phyloP scores from a whole-genome alignment of 805 yeast species.

The Starmerella potacharoeniae region DNA sequence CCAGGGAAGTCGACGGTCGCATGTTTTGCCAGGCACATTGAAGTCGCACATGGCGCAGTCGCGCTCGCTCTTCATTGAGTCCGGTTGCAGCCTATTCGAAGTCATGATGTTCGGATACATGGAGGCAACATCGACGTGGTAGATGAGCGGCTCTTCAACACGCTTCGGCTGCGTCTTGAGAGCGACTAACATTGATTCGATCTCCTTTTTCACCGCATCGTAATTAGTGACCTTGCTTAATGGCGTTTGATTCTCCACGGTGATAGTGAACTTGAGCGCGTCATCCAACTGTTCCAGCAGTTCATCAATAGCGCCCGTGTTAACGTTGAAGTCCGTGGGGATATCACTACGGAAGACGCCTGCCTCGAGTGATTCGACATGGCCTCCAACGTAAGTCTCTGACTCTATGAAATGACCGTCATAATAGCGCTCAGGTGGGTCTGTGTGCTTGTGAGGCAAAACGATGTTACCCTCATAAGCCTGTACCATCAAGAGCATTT shows the following conservation, averaged over 20 bases:
- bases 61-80: constrained; percentile 87
- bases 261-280: constrained; percentile 72
- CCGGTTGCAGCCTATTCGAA: constrained; percentile 93
- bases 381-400: constrained; percentile 98
- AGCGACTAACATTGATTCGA: constrained; percentile 44
- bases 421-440: constrained; percentile 88
- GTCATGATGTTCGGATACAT: constrained; percentile 99
- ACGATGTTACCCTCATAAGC: constrained; percentile 70
- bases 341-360: constrained; percentile 94
- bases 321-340: constrained; percentile 60
- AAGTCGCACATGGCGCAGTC: constrained; percentile 97
- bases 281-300: constrained; percentile 58
- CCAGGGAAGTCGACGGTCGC: constrained; percentile 91
- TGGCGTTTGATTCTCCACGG: constrained; percentile 69
- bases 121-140: constrained; percentile 97
- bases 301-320: constrained; percentile 73
- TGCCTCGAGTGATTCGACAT: constrained; percentile 93
- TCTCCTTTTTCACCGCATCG: constrained; percentile 56
- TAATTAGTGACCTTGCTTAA: constrained; percentile 49
- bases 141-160: constrained; percentile 71
- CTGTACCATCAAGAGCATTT: constrained; percentile 90
- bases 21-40: constrained; percentile 84
- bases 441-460: constrained; percentile 86
- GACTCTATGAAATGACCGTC: constrained; percentile 89
- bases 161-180: constrained; percentile 54